phyloP scores from a whole-genome alignment of 2,329 filamentous ascomycete genomes.

The Fusarium sp. region DNA sequence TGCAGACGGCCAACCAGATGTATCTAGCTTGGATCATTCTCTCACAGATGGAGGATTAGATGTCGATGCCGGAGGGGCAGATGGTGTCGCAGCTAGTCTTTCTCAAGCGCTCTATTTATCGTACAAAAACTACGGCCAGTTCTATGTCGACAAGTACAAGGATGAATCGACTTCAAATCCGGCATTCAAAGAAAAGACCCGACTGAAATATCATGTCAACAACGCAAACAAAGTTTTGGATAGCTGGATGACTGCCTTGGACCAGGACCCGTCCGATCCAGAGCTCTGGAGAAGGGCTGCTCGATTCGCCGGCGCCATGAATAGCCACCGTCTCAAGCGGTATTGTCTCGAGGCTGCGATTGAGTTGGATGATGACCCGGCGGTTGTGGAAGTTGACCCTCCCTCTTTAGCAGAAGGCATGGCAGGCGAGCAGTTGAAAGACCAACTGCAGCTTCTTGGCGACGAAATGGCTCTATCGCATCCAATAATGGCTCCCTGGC shows the following conservation, averaged over 20 bases:
- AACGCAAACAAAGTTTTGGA: slow-evolving; percentile 59
- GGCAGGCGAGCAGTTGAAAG: slow-evolving; percentile 69
- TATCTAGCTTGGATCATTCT: slow-evolving; percentile 54
- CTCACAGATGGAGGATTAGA: slow-evolving; percentile 60
- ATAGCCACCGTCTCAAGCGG: slow-evolving; percentile 64
- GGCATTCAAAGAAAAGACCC: slow-evolving; percentile 52
- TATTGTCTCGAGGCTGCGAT: slow-evolving; percentile 74
- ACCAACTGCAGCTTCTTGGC: slow-evolving; percentile 61
- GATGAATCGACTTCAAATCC: slow-evolving; percentile 57
- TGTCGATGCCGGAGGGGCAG: slow-evolving; percentile 68
- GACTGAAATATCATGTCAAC: slow-evolving; percentile 44
- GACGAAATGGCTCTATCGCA: slow-evolving; percentile 68
- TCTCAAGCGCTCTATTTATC: slow-evolving; percentile 91
- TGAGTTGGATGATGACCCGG: slow-evolving; percentile 73
- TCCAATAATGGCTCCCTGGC: slow-evolving; percentile 67
- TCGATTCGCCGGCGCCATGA: slow-evolving; percentile 66
- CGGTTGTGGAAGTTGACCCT: slow-evolving; percentile 68
- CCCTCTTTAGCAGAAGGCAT: slow-evolving; percentile 70
- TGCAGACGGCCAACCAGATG: slow-evolving; percentile 57
- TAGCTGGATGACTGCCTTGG: slow-evolving; percentile 67
- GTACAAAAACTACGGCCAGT: slow-evolving; percentile 96
- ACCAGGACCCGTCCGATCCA: slow-evolving; percentile 73
- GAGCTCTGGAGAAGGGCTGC: slow-evolving; percentile 71
- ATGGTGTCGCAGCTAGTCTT: slow-evolving; percentile 81
- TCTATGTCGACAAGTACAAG: slow-evolving; percentile 74